Evolutionary conservation across 169 alveolate genomes (phyloP).

Genomic region (Ichthyophthirius multifiliis): DNA sequence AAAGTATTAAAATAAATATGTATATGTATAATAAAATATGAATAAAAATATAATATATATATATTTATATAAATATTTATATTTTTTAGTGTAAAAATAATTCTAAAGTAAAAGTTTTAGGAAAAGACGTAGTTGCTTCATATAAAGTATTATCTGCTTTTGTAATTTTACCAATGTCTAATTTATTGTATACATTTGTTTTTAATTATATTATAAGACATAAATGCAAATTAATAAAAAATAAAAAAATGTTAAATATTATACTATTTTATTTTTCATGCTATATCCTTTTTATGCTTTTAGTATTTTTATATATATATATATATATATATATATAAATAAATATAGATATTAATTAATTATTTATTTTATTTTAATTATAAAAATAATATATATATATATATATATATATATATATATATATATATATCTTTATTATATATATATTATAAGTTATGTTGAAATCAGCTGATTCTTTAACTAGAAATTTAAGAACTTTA

Average conservation of each 20-base stretch:
- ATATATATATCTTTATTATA: background rate
- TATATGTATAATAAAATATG: conserved; percentile 24
- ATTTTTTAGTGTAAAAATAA: conserved; percentile 6
- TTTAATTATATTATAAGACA: conserved; percentile 1
- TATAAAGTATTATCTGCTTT: conserved; percentile 48
- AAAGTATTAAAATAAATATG: conserved; percentile 45
- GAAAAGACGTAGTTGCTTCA: conserved; percentile 72
- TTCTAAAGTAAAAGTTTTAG: conserved; percentile 65
- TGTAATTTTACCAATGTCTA: conserved; percentile 44
- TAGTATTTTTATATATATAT: background rate
- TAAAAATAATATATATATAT: background rate
- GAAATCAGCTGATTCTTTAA: conserved; percentile 34
- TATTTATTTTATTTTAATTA: background rate
- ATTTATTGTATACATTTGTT: conserved; percentile 20
- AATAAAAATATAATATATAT: conserved; percentile 20
- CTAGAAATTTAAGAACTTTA: background rate
- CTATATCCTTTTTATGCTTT: conserved; percentile 50
- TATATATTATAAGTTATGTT: conserved; percentile 19
- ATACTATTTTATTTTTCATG: conserved; percentile 23
- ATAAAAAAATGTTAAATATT: background rate
- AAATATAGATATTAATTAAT: background rate
- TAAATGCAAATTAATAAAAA: background rate
- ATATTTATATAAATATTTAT: conserved; percentile 2
- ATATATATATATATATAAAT: too few relatives aligned
- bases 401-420: too few relatives aligned